A percentile compares a stretch with the other conserved stretches of the same genome.
phyloP scores from a whole-genome alignment of 2,329 filamentous ascomycete genomes.

The Amauroascus niger region DNA sequence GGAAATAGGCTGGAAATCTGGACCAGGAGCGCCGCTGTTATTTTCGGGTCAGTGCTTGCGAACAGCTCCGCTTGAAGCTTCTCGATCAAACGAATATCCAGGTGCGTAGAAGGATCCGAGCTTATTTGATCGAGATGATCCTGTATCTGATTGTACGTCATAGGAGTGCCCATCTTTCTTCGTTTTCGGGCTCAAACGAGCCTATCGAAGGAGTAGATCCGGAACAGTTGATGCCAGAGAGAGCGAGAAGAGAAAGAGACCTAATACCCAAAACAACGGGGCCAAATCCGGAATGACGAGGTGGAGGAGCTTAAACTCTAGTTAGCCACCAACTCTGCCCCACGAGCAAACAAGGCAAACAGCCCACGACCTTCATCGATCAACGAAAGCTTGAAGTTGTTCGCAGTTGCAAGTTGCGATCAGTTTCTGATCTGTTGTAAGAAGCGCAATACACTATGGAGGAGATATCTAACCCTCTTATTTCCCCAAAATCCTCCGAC shows the following conservation, averaged over 20 bases:
- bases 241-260: neutral
- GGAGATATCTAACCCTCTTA: slow-evolving; percentile 45
- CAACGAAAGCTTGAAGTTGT: neutral
- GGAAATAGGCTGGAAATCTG: slow-evolving; percentile 45
- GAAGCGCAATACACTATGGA: slow-evolving; percentile 37
- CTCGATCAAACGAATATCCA: slow-evolving; percentile 44
- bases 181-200: neutral
- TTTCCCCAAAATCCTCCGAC: slow-evolving; percentile 61
- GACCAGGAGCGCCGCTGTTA: slow-evolving; percentile 34
- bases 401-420: no score
- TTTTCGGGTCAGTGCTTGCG: slow-evolving; percentile 26
- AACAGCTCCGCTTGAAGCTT: slow-evolving; percentile 40
- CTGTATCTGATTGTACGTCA: slow-evolving; percentile 29
- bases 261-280: no score
- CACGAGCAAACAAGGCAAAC: slow-evolving; percentile 18
- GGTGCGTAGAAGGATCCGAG: slow-evolving; percentile 35
- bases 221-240: neutral
- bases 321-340: slow-evolving; percentile 1
- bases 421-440: neutral
- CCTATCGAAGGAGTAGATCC: neutral
- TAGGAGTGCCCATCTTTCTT: slow-evolving; percentile 27
- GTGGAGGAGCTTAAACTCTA: slow-evolving; percentile 8
- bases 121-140: slow-evolving; percentile 39
- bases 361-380: neutral
- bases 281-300: neutral